These are phyloP conservation scores for Larix kaempferi DNA, from an alignment of 75 land plant genomes.

Conservation along the genomic window DNA sequence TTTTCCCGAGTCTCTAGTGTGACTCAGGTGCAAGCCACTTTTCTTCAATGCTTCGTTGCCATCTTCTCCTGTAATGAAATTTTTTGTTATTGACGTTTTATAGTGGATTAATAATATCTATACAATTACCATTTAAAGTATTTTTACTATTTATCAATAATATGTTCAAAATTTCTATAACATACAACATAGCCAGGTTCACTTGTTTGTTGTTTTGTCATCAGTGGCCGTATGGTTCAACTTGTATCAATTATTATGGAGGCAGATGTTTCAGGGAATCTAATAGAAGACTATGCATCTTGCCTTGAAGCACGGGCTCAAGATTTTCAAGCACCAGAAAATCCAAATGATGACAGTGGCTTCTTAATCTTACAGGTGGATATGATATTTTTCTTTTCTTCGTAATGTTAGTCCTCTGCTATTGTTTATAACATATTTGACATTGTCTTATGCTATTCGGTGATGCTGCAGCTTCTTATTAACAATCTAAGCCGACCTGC, in stretches of 20 bases:
- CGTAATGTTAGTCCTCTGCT: neutral
- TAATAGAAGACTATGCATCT: constrained; percentile 94
- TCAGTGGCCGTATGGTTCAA: constrained; percentile 74
- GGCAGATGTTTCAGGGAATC: constrained; percentile 54
- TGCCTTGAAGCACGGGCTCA: constrained; percentile 84
- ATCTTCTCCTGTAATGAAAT: too few species aligned
- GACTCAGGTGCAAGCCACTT: too few species aligned
- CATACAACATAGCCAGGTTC: too few species aligned
- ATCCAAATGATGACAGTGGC: constrained; percentile 70
- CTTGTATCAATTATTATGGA: constrained; percentile 78
- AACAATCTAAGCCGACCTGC: constrained; percentile 78
- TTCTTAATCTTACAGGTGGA: constrained; percentile 87
- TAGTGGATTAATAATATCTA: too few species aligned
- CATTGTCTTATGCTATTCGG: neutral
- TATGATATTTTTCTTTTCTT: neutral
- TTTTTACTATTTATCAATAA: too few species aligned
- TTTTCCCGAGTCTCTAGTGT: too few species aligned
- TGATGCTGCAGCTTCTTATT: constrained; percentile 71
- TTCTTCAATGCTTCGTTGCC: too few species aligned
- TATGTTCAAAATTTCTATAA: too few species aligned
- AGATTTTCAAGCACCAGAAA: constrained; percentile 61
- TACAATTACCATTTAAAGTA: too few species aligned
- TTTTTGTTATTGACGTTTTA: too few species aligned
- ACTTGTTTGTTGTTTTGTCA: neutral
- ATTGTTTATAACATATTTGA: neutral